Conservation (phyloP, 441 rosid species). For the Gossypium schwendimanii region DNA sequence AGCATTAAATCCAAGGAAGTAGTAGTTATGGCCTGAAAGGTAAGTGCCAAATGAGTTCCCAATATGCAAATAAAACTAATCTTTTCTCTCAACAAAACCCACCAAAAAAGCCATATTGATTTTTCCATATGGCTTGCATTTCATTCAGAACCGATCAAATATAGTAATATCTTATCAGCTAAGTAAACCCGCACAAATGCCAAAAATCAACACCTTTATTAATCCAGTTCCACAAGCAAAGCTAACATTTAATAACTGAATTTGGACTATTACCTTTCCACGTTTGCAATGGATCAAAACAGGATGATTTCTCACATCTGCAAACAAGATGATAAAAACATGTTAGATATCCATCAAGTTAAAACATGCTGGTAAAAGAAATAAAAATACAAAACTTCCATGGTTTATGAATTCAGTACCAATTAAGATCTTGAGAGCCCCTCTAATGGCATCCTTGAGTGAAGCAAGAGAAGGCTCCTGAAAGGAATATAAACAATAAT, state of each 20-base stretch:
- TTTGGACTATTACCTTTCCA: constrained; percentile 55
- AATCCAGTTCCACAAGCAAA: background rate
- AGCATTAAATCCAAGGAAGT: background rate
- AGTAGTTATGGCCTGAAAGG: background rate
- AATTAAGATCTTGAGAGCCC: constrained; percentile 66
- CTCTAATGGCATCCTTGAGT: constrained; percentile 48
- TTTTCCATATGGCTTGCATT: background rate
- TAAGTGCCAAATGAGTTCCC: background rate
- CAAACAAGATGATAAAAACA: constrained; percentile 12
- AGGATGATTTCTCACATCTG: constrained; percentile 92
- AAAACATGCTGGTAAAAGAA: background rate
- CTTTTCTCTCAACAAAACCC: background rate
- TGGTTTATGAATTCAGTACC: constrained; percentile 35
- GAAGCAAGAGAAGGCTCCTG: constrained; percentile 60
- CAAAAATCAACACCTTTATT: background rate
- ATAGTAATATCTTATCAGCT: background rate
- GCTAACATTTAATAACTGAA: background rate
- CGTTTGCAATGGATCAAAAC: constrained; percentile 85
- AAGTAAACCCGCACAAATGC: background rate
- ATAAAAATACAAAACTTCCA: background rate
- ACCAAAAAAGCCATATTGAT: background rate
- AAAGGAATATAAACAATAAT: background rate
- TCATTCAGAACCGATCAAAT: background rate
- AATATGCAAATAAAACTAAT: background rate
- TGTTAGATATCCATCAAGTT: constrained; percentile 1